Evolutionary conservation across 352 stramenopile species (phyloP).

Genomic region (Peronospora destructor): DNA sequence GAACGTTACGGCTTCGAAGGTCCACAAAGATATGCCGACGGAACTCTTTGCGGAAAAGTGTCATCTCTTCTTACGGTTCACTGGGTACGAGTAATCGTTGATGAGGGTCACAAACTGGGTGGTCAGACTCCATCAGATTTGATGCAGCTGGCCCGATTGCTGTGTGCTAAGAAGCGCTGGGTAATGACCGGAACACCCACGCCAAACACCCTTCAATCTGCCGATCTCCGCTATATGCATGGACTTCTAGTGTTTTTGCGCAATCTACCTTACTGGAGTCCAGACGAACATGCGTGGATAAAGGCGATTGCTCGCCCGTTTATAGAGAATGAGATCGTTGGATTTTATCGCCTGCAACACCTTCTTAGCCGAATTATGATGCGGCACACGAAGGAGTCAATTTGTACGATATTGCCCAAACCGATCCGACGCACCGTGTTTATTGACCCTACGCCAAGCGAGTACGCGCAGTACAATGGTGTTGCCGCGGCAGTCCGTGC

Average conservation of each 20-base stretch:
- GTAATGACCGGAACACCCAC: slow-evolving; percentile 97
- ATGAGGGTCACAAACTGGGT: slow-evolving; percentile 93
- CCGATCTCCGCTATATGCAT: slow-evolving; percentile 86
- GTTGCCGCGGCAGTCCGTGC: slow-evolving; percentile 51
- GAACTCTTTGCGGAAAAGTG: slow-evolving; percentile 39
- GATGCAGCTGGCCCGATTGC: slow-evolving; percentile 73
- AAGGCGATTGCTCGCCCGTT: slow-evolving; percentile 75
- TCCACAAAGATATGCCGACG: slow-evolving; percentile 47
- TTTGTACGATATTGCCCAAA: slow-evolving; percentile 55
- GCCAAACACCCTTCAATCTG: slow-evolving; percentile 78
- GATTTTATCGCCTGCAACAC: slow-evolving; percentile 68
- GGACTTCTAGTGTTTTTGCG: slow-evolving; percentile 87
- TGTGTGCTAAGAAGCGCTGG: slow-evolving; percentile 87
- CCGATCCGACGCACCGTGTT: slow-evolving; percentile 43
- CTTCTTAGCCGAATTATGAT: slow-evolving; percentile 91
- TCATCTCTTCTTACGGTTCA: slow-evolving; percentile 59
- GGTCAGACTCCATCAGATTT: slow-evolving; percentile 52
- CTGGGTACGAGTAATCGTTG: slow-evolving; percentile 90
- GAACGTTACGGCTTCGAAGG: slow-evolving; percentile 68
- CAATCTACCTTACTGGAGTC: slow-evolving; percentile 79
- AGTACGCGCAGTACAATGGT: slow-evolving; percentile 71
- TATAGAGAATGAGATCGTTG: slow-evolving; percentile 46
- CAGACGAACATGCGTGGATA: slow-evolving; percentile 63
- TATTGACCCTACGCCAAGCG: slow-evolving; percentile 56
- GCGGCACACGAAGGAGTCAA: slow-evolving; percentile 90